Base-by-base conservation (phyloP, 2,329 filamentous ascomycete genomes). In the Fusarium incarnatum region DNA sequence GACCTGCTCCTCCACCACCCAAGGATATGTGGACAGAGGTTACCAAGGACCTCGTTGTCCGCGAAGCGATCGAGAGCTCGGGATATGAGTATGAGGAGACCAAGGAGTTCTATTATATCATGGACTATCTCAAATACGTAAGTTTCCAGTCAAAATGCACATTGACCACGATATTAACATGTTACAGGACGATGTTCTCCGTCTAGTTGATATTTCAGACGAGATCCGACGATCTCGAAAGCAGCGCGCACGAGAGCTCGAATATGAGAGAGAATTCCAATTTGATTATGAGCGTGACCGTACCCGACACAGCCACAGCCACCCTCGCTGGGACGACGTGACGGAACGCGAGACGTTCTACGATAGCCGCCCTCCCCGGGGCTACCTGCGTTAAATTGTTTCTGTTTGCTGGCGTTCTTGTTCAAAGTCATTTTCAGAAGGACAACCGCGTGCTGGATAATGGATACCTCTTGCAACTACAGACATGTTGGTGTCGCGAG, bases 11-110 rank as follows among this genome's bases (percentile, higher is more conserved):
- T 60, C 86, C 75, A 56, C 75, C 80, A 54, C 82, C 86, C 32
- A 86, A 87, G 59, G 89, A 91, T 64, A 92, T 97, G 83, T 98
- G 95, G 95, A 99, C 96, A 0, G 96, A 98, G 81, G 94, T 99
- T 73, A 97, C 95, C 47, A 97, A 97, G 81, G 94, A 97, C 73
- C 82, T 98, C 37, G 93, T 98, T 18, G 86, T 91, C 62, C 89
- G 91, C 55, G 94, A 98, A 78, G 96, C 96, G 20, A 92, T 98
- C 70, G 91, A 97, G 73, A 86, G 91, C 75, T 83, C 91, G 77
- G 93, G 93, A 5, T 98, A 97, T 80, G 90, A 93, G 64, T 98
- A 91, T 77, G 94, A 98, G 78, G 94, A 98, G 84, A 96, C 93
- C 0, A 91, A 94, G 56, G 88, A 87, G 67, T 97, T 94, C 81